A percentile compares a stretch with the other conserved stretches of the same genome.
These are phyloP conservation scores for Podaxis mareebaensis DNA, from an alignment of 768 basidiomycete species.

Conservation along the genomic window DNA sequence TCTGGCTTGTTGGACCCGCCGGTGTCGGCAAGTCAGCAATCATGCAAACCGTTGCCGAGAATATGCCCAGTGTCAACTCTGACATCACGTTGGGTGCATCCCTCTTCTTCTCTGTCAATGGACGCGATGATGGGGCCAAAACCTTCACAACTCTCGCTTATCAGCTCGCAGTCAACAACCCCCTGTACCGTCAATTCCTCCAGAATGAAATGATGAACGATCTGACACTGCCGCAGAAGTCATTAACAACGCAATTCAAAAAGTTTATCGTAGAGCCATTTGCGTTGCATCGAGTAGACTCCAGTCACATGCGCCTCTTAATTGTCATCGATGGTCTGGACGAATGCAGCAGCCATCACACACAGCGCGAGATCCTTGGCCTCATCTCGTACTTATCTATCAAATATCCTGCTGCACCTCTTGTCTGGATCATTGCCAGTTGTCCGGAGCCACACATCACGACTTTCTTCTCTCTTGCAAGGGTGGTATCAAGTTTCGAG, in stretches of 20 bases:
- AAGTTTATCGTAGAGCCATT: slow-evolving; percentile 18
- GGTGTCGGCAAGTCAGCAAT: slow-evolving; percentile 2
- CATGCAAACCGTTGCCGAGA: slow-evolving; percentile 1
- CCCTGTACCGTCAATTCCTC: no score
- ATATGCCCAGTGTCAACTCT: no score
- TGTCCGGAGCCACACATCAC: slow-evolving; percentile 26
- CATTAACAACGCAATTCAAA: slow-evolving; percentile 14
- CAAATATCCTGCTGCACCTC: slow-evolving; percentile 2
- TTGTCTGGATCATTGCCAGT: slow-evolving; percentile 27
- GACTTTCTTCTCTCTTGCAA: slow-evolving; percentile 8
- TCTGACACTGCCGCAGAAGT: slow-evolving; percentile 14
- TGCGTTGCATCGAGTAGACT: no score
- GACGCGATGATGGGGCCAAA: neutral
- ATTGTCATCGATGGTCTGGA: slow-evolving; percentile 28
- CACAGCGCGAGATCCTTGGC: slow-evolving; percentile 19
- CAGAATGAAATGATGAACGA: neutral
- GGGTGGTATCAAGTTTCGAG: neutral
- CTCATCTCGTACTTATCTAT: slow-evolving; percentile 11
- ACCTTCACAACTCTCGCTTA: slow-evolving; percentile 19
- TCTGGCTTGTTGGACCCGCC: neutral
- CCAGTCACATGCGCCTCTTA: neutral
- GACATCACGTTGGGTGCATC: neutral
- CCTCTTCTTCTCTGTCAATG: slow-evolving; percentile 1
- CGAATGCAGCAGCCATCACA: slow-evolving; percentile 20
- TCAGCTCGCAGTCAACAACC: slow-evolving; percentile 19